These are phyloP conservation scores for Collybia nuda DNA, from an alignment of 768 basidiomycete species.

Conservation along the genomic window DNA sequence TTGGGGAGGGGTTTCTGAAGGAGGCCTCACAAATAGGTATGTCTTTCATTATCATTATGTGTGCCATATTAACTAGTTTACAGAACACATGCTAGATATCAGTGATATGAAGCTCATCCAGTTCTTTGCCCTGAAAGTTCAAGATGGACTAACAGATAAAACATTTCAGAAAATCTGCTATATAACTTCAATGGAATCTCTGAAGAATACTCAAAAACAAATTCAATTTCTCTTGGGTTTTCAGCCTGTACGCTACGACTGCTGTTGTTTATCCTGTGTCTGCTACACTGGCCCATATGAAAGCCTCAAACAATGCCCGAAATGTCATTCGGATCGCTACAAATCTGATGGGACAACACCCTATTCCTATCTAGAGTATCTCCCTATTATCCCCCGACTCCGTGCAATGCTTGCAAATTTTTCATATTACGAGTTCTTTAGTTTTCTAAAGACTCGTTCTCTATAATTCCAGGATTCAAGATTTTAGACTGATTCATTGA, in stretches of 20 bases:
- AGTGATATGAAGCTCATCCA: constrained; percentile 24
- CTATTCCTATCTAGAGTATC: constrained; percentile 18
- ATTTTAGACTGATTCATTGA: no score
- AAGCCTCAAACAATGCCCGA: not conserved
- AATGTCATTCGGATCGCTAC: not conserved
- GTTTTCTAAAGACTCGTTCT: no score
- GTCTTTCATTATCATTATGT: not conserved
- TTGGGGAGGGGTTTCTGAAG: constrained; percentile 1
- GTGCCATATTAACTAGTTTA: not conserved
- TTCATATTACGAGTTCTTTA: no score
- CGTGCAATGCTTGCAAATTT: no score
- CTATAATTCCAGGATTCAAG: no score
- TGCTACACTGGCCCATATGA: constrained; percentile 24
- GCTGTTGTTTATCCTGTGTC: constrained; percentile 42
- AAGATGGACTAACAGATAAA: constrained; percentile 20
- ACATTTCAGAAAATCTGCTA: constrained; percentile 22
- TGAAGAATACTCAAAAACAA: constrained; percentile 18
- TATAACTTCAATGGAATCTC: constrained; percentile 10
- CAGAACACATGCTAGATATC: constrained; percentile 5
- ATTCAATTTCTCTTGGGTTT: constrained; percentile 30
- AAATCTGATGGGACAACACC: not conserved
- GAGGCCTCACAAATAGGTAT: not conserved
- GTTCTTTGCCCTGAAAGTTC: constrained; percentile 26
- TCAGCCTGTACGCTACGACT: constrained; percentile 31
- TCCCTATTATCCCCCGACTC: constrained; percentile 24